Base-by-base conservation (phyloP, 139 green algal genomes). In the Monoraphidium neglectum region DNA sequence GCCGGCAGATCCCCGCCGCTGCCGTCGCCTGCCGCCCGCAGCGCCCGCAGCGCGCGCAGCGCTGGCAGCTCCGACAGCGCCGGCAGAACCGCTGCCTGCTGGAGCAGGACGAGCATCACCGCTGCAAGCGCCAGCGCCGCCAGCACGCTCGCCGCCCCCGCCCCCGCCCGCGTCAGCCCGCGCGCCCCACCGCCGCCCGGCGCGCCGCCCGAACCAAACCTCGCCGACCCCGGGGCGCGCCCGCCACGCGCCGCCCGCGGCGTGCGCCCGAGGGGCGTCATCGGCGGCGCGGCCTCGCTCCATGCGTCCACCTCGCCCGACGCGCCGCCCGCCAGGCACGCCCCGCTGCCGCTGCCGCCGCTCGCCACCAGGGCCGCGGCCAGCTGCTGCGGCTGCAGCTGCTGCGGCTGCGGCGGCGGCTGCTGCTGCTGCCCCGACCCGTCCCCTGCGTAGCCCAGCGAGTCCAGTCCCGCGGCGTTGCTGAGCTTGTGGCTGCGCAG, bases 401-500 rank as follows among this genome's bases (percentile, higher is more conserved):
- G 23, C 54, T 16, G 54, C 24, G 4, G 21, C 21, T 4, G 21
- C 24, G 12, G 24, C 54, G 12, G 21, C 24, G 12, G 54, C 54
- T 26, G 54, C 54, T 16, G 54, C 21, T 16, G 54, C 21, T 26
- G 54, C 54, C 24, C 24, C 4, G 12, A 26, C 4, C 6, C 54
- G 15, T 56, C 21, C 54, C 12, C 24, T 10, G 8, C 43, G 12
- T 49, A 59, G 10, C 38, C 72, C 60, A 40, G 70, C 26, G 43
- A 53, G 37, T 79, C 66, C 33, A 79, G 32, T 13, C 62, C 73
- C 30, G 62, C 63, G 38, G 30, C 73, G 15, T 49, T 47, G 23
- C 61, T 73, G 30, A 79, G 63, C 73, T 79, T 79, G 51, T 79
- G 73, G 28, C 62, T 73, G 35, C 73, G 73, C 26, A 79, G 73